Percentiles rank a stretch among this genome's conserved stretches.
These are phyloP conservation scores for Cyclotella cryptica DNA, from an alignment of 108 stramenopile species.

Conservation along the genomic window DNA sequence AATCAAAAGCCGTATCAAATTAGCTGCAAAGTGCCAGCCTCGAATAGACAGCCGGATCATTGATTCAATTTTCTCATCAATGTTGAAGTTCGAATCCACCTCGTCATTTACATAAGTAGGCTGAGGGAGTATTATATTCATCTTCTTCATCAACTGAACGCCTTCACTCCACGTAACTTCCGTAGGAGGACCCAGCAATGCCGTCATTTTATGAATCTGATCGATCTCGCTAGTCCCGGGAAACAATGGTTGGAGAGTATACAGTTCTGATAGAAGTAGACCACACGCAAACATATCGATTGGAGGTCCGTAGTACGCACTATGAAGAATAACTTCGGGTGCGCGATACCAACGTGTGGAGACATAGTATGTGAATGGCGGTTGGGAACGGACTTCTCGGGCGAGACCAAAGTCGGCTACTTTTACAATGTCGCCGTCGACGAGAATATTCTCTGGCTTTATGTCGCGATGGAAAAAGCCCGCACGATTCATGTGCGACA, in stretches of 20 bases:
- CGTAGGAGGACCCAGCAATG: conserved; percentile 81
- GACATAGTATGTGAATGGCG: conserved; percentile 92
- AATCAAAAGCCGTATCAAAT: conserved; percentile 24
- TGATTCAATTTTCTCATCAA: conserved; percentile 1
- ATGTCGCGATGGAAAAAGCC: conserved; percentile 94
- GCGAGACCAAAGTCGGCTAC: conserved; percentile 97
- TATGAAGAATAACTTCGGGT: conserved; percentile 91
- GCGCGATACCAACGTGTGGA: conserved; percentile 98
- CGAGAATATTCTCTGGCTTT: conserved; percentile 93
- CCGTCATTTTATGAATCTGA: conserved; percentile 87
- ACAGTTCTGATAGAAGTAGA: conserved; percentile 92
- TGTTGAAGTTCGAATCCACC: conserved; percentile 33
- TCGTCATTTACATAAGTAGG: conserved; percentile 51
- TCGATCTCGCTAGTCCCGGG: conserved; percentile 92
- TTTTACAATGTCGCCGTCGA: conserved; percentile 79
- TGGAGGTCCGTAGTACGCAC: conserved; percentile 81
- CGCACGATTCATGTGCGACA: conserved; percentile 89
- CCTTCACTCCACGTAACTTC: conserved; percentile 59
- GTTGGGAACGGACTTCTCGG: conserved; percentile 53
- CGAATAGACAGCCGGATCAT: too few species aligned
- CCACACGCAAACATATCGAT: conserved; percentile 96
- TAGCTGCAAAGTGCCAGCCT: not conserved
- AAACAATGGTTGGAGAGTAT: conserved; percentile 90
- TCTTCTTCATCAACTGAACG: conserved; percentile 27
- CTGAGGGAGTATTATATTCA: conserved; percentile 60